Percentiles rank a stretch among this genome's conserved stretches.
Evolutionary conservation across 495 filamentous ascomycete genomes (phyloP).

Genomic region (Hypoxylon crocopeplum): DNA sequence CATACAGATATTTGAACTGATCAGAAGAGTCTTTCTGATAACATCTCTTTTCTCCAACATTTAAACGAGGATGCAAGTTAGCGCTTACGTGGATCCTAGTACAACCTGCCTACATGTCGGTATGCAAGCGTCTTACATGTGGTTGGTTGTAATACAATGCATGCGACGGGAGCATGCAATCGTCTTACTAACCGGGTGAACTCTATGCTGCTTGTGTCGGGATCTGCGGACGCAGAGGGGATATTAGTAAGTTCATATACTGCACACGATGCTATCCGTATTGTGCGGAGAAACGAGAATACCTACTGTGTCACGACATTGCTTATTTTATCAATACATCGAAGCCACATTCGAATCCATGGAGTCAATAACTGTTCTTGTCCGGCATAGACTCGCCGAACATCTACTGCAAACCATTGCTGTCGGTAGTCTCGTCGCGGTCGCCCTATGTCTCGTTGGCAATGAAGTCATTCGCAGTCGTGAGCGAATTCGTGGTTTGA

Average conservation of each 20-base stretch:
- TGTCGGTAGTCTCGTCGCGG: constrained; percentile 11
- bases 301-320: no score
- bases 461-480: constrained; percentile 61
- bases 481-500: constrained; percentile 58
- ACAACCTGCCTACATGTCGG: no score
- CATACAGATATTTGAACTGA: no score
- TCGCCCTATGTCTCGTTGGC: constrained; percentile 51
- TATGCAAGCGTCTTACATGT: not conserved
- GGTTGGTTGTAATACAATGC: constrained; percentile 6
- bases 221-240: not conserved
- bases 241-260: no score
- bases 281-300: no score
- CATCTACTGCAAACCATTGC: constrained; percentile 3
- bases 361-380: constrained; percentile 18
- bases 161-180: not conserved
- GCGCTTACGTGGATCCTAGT: no score
- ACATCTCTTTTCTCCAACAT: no score
- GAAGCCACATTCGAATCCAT: constrained; percentile 4
- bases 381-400: not conserved
- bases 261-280: no score
- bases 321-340: no score
- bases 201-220: not conserved
- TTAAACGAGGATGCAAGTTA: no score
- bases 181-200: not conserved
- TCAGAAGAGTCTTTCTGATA: no score